Evolutionary conservation across 2,329 filamentous ascomycete species (phyloP), one percentile per base, ranked within the genome.

Genomic region (Teratosphaeria nubilosa): DNA sequence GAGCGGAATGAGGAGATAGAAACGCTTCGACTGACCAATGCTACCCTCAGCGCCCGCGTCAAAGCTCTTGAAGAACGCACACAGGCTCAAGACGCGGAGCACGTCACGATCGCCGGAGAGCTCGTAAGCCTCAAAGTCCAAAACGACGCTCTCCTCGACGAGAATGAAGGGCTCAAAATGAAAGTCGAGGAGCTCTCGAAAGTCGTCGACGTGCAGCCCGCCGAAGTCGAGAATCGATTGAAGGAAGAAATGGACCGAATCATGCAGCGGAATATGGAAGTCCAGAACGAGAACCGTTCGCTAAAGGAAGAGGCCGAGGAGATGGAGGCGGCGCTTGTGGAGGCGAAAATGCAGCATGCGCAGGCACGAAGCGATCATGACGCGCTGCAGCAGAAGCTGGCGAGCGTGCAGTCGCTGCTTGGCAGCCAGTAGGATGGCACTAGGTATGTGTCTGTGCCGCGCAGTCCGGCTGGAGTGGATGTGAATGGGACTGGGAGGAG

Each of bases 301-400:
- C 77, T 99, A 65, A 91, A 96, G 74, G 92, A 95, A 70, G 89
- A 94, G 68, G 82, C 96, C 81, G 81, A 84, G 5, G 91, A 96
- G 66, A 88, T 97, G 78, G 94, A 97, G 78, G 88, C 91, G 74
- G 86, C 91, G 72, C 78, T 99, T 64, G 92, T 99, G 62, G 84
- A 87, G 70, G 94, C 91, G 1, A 99, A 99, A 81, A 88, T 99
- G 88, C 84, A 85, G 69, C 91, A 91, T 77, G 94, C 94, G 57
- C 90, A 96, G 86, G 92, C 96, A 80, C 78, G 78, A 63, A 72
- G 76, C 56, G 76, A 80, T 58, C 71, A 77, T 64, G 77, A 80
- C 57, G 68, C 68, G 7, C 69, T 79, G 58, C 77, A 77, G 67
- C 75, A 78, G 67, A 78, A 77, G 64, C 77, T 76, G 73, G 72